phyloP scores from a whole-genome alignment of 441 rosid genomes.

The Euphorbia celastroides region DNA sequence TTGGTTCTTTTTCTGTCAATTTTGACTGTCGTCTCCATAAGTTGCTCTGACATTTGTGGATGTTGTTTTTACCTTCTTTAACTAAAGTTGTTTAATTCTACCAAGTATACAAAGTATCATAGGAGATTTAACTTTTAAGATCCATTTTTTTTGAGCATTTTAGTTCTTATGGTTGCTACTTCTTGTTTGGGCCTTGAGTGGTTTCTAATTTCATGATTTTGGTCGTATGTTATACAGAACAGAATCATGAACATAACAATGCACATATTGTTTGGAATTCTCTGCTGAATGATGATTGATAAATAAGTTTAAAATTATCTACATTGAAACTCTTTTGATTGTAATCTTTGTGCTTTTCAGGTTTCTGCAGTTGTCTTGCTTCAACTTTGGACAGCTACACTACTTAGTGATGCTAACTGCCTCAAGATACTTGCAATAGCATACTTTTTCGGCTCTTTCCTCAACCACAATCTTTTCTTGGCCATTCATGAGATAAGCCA shows the following conservation, averaged over 20 bases:
- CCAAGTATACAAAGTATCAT: neutral
- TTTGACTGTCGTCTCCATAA: too few relatives aligned
- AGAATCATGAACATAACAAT: too few relatives aligned
- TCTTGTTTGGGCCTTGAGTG: too few relatives aligned
- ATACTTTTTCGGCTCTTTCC: slow-evolving; percentile 82
- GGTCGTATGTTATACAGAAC: too few relatives aligned
- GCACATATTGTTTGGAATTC: too few relatives aligned
- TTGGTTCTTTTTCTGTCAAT: too few relatives aligned
- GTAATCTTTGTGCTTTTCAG: slow-evolving; percentile 31
- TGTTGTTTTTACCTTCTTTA: too few relatives aligned
- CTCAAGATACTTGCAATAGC: slow-evolving; percentile 55
- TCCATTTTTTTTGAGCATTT: neutral
- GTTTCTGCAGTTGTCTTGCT: slow-evolving; percentile 56
- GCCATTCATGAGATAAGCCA: slow-evolving; percentile 94
- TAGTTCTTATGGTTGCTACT: too few relatives aligned
- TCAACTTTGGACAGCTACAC: slow-evolving; percentile 65
- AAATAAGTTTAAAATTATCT: neutral
- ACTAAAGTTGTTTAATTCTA: too few relatives aligned
- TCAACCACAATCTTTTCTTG: slow-evolving; percentile 84
- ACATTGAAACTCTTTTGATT: neutral
- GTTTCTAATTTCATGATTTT: too few relatives aligned
- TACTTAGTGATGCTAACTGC: slow-evolving; percentile 60
- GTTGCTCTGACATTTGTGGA: too few relatives aligned
- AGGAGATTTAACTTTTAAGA: neutral
- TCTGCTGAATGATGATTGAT: too few relatives aligned